These are phyloP conservation scores for Parietaria judaica DNA, from an alignment of 306 rosid species.

Conservation along the genomic window DNA sequence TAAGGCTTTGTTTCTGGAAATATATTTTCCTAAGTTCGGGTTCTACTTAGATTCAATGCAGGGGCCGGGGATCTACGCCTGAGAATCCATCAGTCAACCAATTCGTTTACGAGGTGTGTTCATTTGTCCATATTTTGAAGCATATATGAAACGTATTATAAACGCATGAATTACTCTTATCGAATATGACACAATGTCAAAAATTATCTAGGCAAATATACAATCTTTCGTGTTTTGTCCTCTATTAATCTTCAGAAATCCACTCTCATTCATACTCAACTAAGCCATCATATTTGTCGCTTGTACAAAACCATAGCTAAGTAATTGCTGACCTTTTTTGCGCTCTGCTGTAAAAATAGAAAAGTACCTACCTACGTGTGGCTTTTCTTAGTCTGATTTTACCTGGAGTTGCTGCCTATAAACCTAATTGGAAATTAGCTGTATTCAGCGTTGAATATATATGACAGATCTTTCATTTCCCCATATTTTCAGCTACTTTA, in stretches of 20 bases:
- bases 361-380: too few relatives aligned
- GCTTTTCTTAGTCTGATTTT: not conserved
- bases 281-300: too few relatives aligned
- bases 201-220: too few relatives aligned
- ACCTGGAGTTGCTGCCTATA: not conserved
- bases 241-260: too few relatives aligned
- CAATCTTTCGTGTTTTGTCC: too few relatives aligned
- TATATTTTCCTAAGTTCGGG: slow-evolving; percentile 17
- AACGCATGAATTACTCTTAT: too few relatives aligned
- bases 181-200: too few relatives aligned
- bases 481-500: not conserved
- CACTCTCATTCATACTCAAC: too few relatives aligned
- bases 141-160: not conserved
- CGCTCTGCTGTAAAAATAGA: too few relatives aligned
- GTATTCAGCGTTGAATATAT: not conserved
- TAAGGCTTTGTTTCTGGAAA: not conserved
- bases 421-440: not conserved
- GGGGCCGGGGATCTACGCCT: slow-evolving; percentile 90
- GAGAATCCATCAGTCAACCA: slow-evolving; percentile 80
- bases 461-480: not conserved
- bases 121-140: slow-evolving; percentile 12
- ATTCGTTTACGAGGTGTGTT: slow-evolving; percentile 83
- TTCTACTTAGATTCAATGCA: slow-evolving; percentile 82
- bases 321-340: too few relatives aligned
- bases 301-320: too few relatives aligned